These are phyloP conservation scores for Ilyonectria sp. DNA, from an alignment of 2,329 filamentous ascomycete species.

Conservation along the genomic window DNA sequence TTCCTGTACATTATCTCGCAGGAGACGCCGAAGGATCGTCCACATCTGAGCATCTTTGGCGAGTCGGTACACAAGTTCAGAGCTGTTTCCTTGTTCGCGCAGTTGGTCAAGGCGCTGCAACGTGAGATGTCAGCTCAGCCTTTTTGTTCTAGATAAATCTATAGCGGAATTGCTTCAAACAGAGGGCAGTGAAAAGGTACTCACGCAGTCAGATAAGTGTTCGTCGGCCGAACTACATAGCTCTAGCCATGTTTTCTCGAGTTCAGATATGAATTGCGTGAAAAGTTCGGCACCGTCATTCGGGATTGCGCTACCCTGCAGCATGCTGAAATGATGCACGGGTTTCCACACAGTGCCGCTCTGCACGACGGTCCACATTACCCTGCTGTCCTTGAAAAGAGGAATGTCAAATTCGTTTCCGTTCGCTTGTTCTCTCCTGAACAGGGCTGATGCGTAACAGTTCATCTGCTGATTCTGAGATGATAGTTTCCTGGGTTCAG, in stretches of 20 bases:
- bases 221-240: neutral
- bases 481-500: neutral
- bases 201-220: neutral
- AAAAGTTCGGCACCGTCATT: neutral
- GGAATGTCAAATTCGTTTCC: neutral
- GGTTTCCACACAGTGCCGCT: neutral
- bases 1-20: neutral
- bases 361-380: neutral
- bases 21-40: neutral
- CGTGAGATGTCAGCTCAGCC: neutral
- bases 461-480: neutral
- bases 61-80: neutral
- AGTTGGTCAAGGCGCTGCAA: neutral
- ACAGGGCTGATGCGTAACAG: neutral
- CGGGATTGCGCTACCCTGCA: neutral
- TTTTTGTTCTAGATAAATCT: too few species aligned
- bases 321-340: neutral
- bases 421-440: neutral
- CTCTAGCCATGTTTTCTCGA: neutral
- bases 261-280: neutral
- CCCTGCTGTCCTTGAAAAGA: neutral
- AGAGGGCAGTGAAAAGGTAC: neutral
- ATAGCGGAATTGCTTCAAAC: neutral
- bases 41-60: slow-evolving; percentile 4
- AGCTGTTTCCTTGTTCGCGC: neutral